Percentiles rank a stretch among this genome's conserved stretches.
phyloP scores from a whole-genome alignment of 192 early-diverging fungal species.

The Backusella macrospora region DNA sequence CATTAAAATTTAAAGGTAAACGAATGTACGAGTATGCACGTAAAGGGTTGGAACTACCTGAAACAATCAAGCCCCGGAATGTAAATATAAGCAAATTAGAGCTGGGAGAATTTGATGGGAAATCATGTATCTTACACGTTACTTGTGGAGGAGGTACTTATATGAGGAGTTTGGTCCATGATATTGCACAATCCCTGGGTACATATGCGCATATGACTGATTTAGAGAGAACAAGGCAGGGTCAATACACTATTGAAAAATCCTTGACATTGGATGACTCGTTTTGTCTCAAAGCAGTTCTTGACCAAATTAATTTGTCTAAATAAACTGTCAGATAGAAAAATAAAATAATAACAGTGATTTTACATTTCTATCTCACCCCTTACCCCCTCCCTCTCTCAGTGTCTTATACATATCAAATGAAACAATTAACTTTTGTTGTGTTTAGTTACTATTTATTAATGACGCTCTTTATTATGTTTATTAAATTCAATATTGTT shows the following conservation, averaged over 20 bases:
- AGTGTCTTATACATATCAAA: no score
- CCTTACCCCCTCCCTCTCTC: no score
- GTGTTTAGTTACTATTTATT: no score
- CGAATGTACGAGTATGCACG: conserved; percentile 75
- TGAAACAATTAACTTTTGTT: no score
- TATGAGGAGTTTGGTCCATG: conserved; percentile 71
- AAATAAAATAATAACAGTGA: no score
- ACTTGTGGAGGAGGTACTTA: conserved; percentile 73
- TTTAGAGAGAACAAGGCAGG: conserved; percentile 63
- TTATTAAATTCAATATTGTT: neutral
- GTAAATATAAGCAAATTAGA: conserved; percentile 46
- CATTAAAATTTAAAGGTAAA: conserved; percentile 67
- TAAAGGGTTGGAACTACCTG: conserved; percentile 46
- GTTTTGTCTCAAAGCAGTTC: neutral
- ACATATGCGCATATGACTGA: conserved; percentile 64
- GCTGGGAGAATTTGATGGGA: conserved; percentile 38
- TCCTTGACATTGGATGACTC: conserved; percentile 3
- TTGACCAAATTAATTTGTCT: neutral
- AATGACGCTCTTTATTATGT: neutral
- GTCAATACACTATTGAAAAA: conserved; percentile 49
- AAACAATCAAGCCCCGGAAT: conserved; percentile 42
- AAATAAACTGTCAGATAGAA: neutral
- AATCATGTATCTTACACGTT: conserved; percentile 44
- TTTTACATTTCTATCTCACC: no score
- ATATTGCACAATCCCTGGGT: conserved; percentile 58